These are phyloP conservation scores for Rhodosporidiobolus sp. DNA, from an alignment of 768 basidiomycete genomes.

Conservation along the genomic window DNA sequence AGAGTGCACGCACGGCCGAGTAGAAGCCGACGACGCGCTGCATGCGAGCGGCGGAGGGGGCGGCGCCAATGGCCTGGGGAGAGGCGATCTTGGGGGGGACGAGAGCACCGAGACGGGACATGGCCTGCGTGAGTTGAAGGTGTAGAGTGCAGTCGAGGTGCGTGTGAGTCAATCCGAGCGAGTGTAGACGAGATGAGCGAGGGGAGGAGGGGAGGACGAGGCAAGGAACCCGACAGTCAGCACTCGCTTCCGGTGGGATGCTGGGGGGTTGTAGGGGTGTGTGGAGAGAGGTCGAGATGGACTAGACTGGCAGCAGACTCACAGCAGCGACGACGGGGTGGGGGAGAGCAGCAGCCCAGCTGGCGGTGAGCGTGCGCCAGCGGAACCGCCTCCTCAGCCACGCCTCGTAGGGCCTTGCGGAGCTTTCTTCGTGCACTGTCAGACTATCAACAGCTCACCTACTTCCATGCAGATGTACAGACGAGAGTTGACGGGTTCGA, in stretches of 20 bases:
- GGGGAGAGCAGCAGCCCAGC: background rate
- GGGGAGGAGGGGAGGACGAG: background rate
- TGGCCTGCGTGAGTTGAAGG: background rate
- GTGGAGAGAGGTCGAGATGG: background rate
- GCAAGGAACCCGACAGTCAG: background rate
- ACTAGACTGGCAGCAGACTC: background rate
- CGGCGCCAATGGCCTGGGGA: slow-evolving; percentile 66
- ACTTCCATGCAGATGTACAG: too few species aligned
- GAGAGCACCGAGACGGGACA: slow-evolving; percentile 62
- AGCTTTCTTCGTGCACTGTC: too few species aligned
- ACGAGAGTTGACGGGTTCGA: too few species aligned
- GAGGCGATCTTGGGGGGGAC: slow-evolving; percentile 95
- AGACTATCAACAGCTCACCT: too few species aligned
- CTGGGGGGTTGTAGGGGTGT: background rate
- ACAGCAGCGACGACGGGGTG: background rate
- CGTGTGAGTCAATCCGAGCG: background rate
- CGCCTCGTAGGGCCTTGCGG: too few species aligned
- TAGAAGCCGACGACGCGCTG: slow-evolving; percentile 88
- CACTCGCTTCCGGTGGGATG: background rate
- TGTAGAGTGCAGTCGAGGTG: too few species aligned
- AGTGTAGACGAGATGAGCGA: too few species aligned
- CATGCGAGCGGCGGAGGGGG: slow-evolving; percentile 75
- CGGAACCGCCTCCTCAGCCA: too few species aligned
- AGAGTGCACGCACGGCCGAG: slow-evolving; percentile 57
- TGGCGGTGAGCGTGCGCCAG: too few species aligned